Conservation (phyloP, 768 basidiomycete genomes). For the Porpolomopsis calyptriformis region DNA sequence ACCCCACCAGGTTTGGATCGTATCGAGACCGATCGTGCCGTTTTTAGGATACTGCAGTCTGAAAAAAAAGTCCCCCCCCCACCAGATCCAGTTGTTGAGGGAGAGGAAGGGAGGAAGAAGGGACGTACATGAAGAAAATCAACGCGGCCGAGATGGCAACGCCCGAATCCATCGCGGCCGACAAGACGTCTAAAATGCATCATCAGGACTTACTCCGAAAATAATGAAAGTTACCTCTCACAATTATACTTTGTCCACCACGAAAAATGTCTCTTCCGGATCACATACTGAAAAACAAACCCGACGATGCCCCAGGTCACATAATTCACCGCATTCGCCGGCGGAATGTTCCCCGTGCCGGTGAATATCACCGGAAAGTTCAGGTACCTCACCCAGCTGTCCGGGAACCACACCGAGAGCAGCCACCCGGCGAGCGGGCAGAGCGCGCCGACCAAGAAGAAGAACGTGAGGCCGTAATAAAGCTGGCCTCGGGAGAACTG, state of each 20-base stretch:
- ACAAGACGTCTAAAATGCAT: conserved; percentile 34
- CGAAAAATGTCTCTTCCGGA: conserved; percentile 49
- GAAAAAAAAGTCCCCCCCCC: too few relatives aligned
- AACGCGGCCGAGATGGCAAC: conserved; percentile 37
- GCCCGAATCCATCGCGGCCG: conserved; percentile 47
- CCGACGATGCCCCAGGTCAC: conserved; percentile 57
- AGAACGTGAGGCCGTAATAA: conserved; percentile 44
- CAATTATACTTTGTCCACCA: conserved; percentile 67
- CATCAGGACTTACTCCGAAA: not conserved
- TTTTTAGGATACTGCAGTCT: conserved; percentile 10
- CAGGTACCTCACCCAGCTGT: conserved; percentile 49
- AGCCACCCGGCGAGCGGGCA: conserved; percentile 48
- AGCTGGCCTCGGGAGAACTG: conserved; percentile 58
- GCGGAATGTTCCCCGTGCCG: conserved; percentile 52
- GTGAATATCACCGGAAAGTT: conserved; percentile 56
- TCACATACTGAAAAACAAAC: conserved; percentile 53
- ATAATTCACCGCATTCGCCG: conserved; percentile 58
- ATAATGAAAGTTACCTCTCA: conserved; percentile 15
- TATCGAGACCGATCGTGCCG: conserved; percentile 4
- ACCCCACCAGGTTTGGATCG: conserved; percentile 8
- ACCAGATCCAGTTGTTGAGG: not conserved
- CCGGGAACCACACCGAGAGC: conserved; percentile 49
- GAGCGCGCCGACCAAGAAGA: conserved; percentile 68
- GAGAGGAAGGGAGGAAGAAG: not conserved
- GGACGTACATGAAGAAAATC: conserved; percentile 9